These are phyloP conservation scores for Fusarium sp. DNA, from an alignment of 2,329 filamentous ascomycete species.

Conservation along the genomic window DNA sequence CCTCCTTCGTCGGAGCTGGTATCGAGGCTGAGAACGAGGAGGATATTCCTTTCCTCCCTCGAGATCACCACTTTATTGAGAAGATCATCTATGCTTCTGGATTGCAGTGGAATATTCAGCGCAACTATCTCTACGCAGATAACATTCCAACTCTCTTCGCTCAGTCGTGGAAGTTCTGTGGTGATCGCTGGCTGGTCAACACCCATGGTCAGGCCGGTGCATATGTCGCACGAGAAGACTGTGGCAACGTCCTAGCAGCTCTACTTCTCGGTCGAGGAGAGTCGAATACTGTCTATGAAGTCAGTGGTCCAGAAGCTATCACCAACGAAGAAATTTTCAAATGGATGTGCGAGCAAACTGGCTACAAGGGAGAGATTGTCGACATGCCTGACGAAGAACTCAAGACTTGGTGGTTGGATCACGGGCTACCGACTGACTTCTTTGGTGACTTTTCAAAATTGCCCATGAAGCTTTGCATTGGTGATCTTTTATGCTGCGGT, in stretches of 20 bases:
- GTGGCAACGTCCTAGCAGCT: constrained; percentile 36
- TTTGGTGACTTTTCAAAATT: constrained; percentile 42
- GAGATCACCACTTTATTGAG: constrained; percentile 43
- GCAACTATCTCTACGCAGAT: constrained; percentile 42
- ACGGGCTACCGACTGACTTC: constrained; percentile 36
- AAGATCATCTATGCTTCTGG: constrained; percentile 40
- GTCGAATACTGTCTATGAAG: constrained; percentile 39
- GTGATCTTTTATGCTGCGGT: constrained; percentile 40
- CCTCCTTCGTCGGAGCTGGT: constrained; percentile 40
- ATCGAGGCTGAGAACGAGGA: constrained; percentile 42
- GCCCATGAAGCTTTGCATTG: constrained; percentile 44
- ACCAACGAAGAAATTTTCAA: constrained; percentile 39
- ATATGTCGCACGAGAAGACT: constrained; percentile 41
- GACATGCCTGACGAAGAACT: constrained; percentile 41
- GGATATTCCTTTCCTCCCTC: constrained; percentile 42
- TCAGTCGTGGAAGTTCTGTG: constrained; percentile 39
- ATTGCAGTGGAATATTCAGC: constrained; percentile 39
- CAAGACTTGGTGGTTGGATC: constrained; percentile 40
- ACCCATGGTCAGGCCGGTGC: constrained; percentile 38
- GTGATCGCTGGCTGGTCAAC: constrained; percentile 40
- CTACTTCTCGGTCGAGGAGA: constrained; percentile 37
- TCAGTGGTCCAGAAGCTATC: constrained; percentile 36
- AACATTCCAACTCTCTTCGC: constrained; percentile 41
- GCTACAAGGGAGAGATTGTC: constrained; percentile 35
- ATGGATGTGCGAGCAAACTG: constrained; percentile 39